Conservation (phyloP, 1,139 yeast genomes). For the Geotrichum carabidarum region DNA sequence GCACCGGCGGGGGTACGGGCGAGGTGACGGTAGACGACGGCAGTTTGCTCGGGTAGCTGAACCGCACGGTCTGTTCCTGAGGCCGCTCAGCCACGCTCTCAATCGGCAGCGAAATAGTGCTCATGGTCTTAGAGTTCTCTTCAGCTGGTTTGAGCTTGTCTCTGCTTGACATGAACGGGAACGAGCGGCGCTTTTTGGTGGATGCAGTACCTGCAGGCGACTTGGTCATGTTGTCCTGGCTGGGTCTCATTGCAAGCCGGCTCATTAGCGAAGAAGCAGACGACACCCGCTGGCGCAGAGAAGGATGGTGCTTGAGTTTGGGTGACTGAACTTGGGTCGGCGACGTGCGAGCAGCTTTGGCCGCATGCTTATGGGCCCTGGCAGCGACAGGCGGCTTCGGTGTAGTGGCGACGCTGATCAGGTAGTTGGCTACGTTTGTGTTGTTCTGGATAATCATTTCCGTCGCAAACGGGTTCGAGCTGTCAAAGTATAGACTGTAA, state of each 20-base stretch:
- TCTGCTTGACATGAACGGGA: not conserved
- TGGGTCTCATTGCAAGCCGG: not conserved
- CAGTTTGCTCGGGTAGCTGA: not conserved
- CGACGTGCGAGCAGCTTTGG: not conserved
- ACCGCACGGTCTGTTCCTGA: not conserved
- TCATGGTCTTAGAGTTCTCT: not conserved
- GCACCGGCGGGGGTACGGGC: not conserved
- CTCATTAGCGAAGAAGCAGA: constrained; percentile 11
- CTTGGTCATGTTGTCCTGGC: not conserved
- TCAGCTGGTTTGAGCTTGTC: not conserved
- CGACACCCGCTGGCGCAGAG: constrained; percentile 5
- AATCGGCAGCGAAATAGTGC: constrained; percentile 8
- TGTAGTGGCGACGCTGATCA: constrained; percentile 32
- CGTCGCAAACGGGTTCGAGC: constrained; percentile 30
- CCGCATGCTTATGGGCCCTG: not conserved
- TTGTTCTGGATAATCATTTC: constrained; percentile 30
- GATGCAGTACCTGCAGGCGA: not conserved
- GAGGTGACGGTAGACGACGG: not conserved
- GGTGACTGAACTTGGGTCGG: not conserved
- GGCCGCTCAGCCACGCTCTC: constrained; percentile 3
- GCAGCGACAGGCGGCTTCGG: constrained; percentile 13
- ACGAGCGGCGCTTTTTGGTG: constrained; percentile 11
- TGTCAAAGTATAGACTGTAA: constrained; percentile 33
- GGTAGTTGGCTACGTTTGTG: constrained; percentile 23
- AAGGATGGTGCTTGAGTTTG: not conserved